Evolutionary conservation across 768 basidiomycete species (phyloP), one percentile per base, ranked within the genome.

Genomic region (Steccherinum ochraceum): DNA sequence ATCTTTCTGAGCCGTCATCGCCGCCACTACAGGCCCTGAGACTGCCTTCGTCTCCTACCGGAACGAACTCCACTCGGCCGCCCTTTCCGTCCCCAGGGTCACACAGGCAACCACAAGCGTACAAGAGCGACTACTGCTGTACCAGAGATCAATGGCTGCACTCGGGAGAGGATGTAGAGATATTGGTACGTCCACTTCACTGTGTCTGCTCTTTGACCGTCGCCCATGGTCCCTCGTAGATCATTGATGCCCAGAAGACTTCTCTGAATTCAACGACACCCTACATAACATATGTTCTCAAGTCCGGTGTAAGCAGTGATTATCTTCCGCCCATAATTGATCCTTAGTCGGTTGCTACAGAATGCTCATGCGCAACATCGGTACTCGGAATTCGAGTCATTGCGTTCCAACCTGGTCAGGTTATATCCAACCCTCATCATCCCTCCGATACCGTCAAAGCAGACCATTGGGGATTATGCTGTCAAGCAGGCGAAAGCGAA

Each of bases 371-470:
- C 92, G 11, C 79, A 83, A 26, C 89, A 96, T 59, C 83, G 96
- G 40, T 99, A 99, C 68, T 98, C 95, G 2, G 93, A 98, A 66
- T 99, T 99, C 67, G 93, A 97, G 69, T 93, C 92, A 20, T 74
- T 99, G 39, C 84, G 96, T 47, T 76, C 78, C 48, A 87, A 78
- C 54, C 79, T 99, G 45, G 76, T 82, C 46, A 92, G 84, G 61
- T 76, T 99, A 42, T 96, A 99, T 65, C 96, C 96, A 0, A 96
- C 94, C 7, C 72, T 94, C 58, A 98, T 99, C 61, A 86, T 99
- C 53, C 95, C 96, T 2, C 96, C 96, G 40, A 96, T 99, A 48
- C 96, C 96, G 2, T 93, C 90, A 1, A 98, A 99, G 69, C 93
- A 98, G 69, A 87, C 88, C 1, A 75, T 99, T 35, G 83, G 91